Evolutionary conservation across 352 stramenopile genomes (phyloP).

Genomic region (Elongisporangium anandrum): DNA sequence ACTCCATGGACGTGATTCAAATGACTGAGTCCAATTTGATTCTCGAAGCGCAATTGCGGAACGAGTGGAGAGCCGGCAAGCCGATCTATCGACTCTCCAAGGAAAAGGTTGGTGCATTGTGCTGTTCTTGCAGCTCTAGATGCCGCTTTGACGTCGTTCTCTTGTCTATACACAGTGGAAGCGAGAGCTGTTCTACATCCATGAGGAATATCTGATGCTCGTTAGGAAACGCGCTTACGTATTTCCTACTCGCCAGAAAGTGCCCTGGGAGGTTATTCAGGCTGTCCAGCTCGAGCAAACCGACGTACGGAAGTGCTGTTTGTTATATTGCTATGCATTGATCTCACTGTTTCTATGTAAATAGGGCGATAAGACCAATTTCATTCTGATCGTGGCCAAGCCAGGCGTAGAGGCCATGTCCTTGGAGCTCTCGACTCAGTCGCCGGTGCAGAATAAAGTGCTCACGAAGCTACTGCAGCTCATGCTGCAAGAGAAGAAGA

Average conservation of each 20-base stretch:
- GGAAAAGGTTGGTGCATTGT: constrained; percentile 8
- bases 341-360: not conserved
- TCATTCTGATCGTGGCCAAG: constrained; percentile 30
- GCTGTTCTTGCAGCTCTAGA: too few relatives aligned
- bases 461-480: constrained; percentile 20
- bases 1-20: constrained; percentile 1
- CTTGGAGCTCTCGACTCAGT: constrained; percentile 24
- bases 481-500: constrained; percentile 19
- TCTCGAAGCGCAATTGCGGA: constrained; percentile 3
- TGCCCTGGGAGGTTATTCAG: constrained; percentile 22
- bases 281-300: constrained; percentile 32
- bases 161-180: constrained; percentile 19
- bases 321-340: not conserved
- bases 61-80: constrained; percentile 9
- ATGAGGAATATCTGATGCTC: constrained; percentile 24
- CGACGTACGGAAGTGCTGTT: constrained; percentile 1
- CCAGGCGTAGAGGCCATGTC: constrained; percentile 21
- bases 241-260: constrained; percentile 25
- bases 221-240: constrained; percentile 25
- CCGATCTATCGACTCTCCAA: constrained; percentile 13
- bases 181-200: constrained; percentile 26
- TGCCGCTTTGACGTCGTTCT: too few relatives aligned
- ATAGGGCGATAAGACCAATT: constrained; percentile 27
- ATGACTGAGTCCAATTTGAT: not conserved
- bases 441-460: constrained; percentile 16